Conservation (phyloP, 1,139 yeast genomes). For the Arxiozyma heterogenica region DNA sequence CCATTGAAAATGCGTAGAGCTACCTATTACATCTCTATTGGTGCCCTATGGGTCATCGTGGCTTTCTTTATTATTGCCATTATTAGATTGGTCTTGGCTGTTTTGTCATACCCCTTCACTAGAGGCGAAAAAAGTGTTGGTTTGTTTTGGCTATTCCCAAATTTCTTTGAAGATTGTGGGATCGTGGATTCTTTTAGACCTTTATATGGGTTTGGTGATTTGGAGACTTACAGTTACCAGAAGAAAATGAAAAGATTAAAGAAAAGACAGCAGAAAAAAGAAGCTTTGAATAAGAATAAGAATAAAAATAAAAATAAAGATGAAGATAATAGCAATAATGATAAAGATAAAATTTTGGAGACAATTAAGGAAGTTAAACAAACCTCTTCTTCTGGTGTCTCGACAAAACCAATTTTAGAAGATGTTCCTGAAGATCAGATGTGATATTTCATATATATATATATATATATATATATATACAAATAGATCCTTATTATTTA, state of each 20-base stretch:
- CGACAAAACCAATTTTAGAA: conserved; percentile 4
- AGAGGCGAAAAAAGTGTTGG: conserved; percentile 34
- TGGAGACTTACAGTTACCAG: conserved; percentile 28
- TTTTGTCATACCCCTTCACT: conserved; percentile 44
- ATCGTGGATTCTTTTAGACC: conserved; percentile 89
- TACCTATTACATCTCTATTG: conserved; percentile 84
- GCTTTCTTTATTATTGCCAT: conserved; percentile 72
- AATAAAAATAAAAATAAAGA: background rate
- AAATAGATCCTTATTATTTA: background rate
- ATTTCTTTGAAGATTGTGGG: conserved; percentile 91
- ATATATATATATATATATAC: background rate
- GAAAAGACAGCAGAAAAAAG: conserved; percentile 21
- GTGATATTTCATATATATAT: background rate
- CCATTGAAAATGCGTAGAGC: conserved; percentile 82
- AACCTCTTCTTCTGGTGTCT: background rate
- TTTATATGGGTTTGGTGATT: conserved; percentile 73
- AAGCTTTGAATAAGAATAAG: conserved; percentile 5
- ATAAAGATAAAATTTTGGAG: background rate
- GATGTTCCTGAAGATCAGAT: conserved; percentile 2
- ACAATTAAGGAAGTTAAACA: conserved; percentile 2
- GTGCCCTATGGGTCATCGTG: conserved; percentile 62
- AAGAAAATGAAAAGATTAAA: conserved; percentile 31
- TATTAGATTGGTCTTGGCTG: conserved; percentile 63
- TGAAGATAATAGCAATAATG: background rate
- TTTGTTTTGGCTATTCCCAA: conserved; percentile 93